Evolutionary conservation across 495 filamentous ascomycete species (phyloP).

Genomic region (Podospora conica): DNA sequence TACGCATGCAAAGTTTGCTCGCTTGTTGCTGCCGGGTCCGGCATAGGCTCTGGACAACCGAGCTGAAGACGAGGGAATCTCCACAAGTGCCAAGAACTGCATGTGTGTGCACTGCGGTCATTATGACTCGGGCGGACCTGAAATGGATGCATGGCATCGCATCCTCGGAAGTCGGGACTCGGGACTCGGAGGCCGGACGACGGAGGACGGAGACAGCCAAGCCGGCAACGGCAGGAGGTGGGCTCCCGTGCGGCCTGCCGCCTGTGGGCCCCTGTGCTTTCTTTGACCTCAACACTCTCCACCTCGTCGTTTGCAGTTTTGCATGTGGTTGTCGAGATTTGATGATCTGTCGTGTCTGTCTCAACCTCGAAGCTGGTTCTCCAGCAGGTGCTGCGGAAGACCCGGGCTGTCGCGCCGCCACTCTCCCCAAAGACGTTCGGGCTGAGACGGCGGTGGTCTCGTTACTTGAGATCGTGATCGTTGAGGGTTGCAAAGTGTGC

Average conservation of each 20-base stretch:
- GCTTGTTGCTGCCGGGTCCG: background rate
- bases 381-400: background rate
- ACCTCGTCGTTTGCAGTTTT: too few relatives aligned
- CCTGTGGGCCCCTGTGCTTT: background rate
- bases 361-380: too few relatives aligned
- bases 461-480: background rate
- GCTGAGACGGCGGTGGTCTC: background rate
- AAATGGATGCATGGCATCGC: background rate
- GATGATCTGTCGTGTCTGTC: too few relatives aligned
- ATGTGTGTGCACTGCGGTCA: background rate
- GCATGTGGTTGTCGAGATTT: too few relatives aligned
- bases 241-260: too few relatives aligned
- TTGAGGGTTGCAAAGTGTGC: background rate
- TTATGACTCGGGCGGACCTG: background rate
- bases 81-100: background rate
- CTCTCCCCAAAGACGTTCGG: background rate
- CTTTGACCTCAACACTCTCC: background rate
- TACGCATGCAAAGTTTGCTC: too few relatives aligned
- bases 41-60: too few relatives aligned
- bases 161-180: background rate
- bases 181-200: background rate
- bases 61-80: background rate
- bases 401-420: too few relatives aligned
- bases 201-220: background rate
- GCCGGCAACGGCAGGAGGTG: too few relatives aligned